Percentiles rank a stretch among this genome's conserved stretches.
Conservation (phyloP, 345 rosid genomes). For the Eucalyptus erythrocorys region DNA sequence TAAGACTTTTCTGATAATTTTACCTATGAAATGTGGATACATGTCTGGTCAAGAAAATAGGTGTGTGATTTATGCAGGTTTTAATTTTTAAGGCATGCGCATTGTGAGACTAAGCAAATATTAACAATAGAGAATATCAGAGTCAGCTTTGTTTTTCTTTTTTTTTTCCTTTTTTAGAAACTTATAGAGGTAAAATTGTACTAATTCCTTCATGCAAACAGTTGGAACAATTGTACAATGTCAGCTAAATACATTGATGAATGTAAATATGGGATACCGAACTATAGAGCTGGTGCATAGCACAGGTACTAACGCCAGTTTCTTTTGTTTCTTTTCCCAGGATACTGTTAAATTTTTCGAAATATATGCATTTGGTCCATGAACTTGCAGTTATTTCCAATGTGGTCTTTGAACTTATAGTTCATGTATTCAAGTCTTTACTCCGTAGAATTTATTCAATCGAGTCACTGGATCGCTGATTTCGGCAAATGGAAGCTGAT, state of each 20-base stretch:
- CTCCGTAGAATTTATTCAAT: not conserved
- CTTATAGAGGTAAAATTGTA: not conserved
- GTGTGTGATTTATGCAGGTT: not conserved
- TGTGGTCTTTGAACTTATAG: not conserved
- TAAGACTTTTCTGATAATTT: too few relatives aligned
- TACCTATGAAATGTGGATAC: fast-evolving
- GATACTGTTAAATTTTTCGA: not conserved
- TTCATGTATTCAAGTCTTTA: not conserved
- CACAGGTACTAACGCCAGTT: not conserved
- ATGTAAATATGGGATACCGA: fast-evolving
- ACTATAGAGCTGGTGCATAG: not conserved
- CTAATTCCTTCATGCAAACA: not conserved
- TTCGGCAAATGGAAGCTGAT: not conserved
- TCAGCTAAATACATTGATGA: not conserved
- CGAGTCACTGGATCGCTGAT: not conserved
- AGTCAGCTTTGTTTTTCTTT: not conserved
- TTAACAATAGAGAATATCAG: not conserved
- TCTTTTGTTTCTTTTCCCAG: not conserved
- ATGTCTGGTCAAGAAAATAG: not conserved
- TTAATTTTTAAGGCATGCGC: not conserved
- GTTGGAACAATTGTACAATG: not conserved
- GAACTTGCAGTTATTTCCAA: not conserved
- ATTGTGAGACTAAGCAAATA: not conserved
- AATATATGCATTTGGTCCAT: not conserved
- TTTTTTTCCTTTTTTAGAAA: fast-evolving